phyloP scores from a whole-genome alignment of 2,329 filamentous ascomycete genomes.

The Alternaria gansuensis region DNA sequence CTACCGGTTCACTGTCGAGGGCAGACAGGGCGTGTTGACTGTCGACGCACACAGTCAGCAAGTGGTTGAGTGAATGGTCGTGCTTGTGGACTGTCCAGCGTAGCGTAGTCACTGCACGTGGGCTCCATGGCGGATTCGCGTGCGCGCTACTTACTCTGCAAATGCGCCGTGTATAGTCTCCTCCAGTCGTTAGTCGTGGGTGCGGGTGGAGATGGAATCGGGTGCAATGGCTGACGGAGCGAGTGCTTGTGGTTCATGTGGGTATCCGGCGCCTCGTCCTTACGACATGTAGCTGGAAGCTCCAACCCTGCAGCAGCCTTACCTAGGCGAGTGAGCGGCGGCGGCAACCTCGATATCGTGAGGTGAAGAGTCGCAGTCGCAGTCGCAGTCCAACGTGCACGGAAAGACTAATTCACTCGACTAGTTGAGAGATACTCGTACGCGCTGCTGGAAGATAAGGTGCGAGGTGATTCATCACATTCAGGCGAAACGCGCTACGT shows the following conservation, averaged over 20 bases:
- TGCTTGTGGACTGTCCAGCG: conserved; percentile 15
- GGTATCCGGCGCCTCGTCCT: conserved; percentile 42
- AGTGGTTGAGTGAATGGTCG: conserved; percentile 17
- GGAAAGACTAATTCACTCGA: neutral
- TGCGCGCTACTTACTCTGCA: conserved; percentile 25
- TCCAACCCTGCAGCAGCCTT: conserved; percentile 31
- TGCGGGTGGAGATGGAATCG: conserved; percentile 16
- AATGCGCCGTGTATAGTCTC: conserved; percentile 5
- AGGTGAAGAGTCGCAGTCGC: conserved; percentile 5
- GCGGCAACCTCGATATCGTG: conserved; percentile 9
- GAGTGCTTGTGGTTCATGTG: conserved; percentile 34
- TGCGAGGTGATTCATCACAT: conserved; percentile 21
- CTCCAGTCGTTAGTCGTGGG: conserved; percentile 6
- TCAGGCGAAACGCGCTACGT: conserved; percentile 26
- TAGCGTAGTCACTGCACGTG: conserved; percentile 18
- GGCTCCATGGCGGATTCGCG: conserved; percentile 7
- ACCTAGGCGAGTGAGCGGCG: conserved; percentile 24
- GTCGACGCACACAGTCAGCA: conserved; percentile 27
- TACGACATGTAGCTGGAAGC: conserved; percentile 35
- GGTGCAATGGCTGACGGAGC: conserved; percentile 21
- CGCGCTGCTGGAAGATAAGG: conserved; percentile 14
- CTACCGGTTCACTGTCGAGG: conserved; percentile 25
- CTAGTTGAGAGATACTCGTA: neutral
- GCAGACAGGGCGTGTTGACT: conserved; percentile 20
- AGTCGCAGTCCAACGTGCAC: neutral